Conservation (phyloP, 2,329 filamentous ascomycete species). For the Pezicula neosporulosa region DNA sequence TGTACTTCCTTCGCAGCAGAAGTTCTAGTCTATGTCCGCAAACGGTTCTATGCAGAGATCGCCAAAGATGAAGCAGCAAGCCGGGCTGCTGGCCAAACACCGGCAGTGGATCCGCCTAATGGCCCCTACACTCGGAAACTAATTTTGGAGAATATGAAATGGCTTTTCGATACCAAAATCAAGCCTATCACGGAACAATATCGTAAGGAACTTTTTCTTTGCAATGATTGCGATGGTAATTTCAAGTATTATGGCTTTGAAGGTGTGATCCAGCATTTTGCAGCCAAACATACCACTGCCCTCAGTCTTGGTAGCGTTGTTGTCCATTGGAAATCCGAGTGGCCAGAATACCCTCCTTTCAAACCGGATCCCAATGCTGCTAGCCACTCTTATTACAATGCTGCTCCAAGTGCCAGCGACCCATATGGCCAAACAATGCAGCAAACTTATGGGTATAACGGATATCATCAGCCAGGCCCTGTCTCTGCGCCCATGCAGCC, state of each 20-base stretch:
- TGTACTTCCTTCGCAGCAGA: conserved; percentile 68
- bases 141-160: conserved; percentile 83
- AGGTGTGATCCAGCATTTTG: conserved; percentile 77
- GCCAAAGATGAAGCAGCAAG: conserved; percentile 48
- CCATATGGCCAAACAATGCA: conserved; percentile 28
- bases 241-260: conserved; percentile 73
- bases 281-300: conserved; percentile 71
- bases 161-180: conserved; percentile 75
- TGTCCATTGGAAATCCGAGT: conserved; percentile 77
- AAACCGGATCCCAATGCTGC: conserved; percentile 48
- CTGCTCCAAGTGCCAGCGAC: conserved; percentile 26
- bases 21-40: conserved; percentile 64
- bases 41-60: conserved; percentile 61
- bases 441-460: conserved; percentile 30
- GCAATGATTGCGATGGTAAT: conserved; percentile 63
- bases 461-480: conserved; percentile 22
- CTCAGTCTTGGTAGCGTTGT: conserved; percentile 70
- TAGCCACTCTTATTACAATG: conserved; percentile 28
- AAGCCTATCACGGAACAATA: conserved; percentile 63
- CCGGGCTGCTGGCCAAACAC: conserved; percentile 41
- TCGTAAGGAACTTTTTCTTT: conserved; percentile 73
- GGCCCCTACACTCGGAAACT: conserved; percentile 58
- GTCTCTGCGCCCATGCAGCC: conserved; percentile 14
- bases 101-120: conserved; percentile 44
- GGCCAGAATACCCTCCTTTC: conserved; percentile 75